Conservation (phyloP, 495 filamentous ascomycete genomes). For the Xylaria grammica region DNA sequence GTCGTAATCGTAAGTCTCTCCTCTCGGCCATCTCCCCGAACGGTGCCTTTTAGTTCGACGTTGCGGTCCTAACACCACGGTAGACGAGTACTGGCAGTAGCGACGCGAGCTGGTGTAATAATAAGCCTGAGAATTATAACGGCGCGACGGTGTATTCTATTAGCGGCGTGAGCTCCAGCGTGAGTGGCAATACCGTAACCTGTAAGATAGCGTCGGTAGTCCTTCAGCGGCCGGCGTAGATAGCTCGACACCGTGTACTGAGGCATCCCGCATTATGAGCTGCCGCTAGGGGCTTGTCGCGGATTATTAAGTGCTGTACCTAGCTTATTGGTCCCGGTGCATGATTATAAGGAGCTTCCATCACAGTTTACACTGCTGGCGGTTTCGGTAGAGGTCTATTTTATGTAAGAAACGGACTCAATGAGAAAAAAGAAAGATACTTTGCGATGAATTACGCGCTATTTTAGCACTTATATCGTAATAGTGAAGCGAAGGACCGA, state of each 20-base stretch:
- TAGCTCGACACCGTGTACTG: too few relatives aligned
- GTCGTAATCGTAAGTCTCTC: conserved; percentile 43
- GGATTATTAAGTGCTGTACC: too few relatives aligned
- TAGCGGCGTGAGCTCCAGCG: conserved; percentile 33
- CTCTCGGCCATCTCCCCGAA: neutral
- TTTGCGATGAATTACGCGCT: too few relatives aligned
- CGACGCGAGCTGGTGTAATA: conserved; percentile 40
- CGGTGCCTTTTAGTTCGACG: neutral
- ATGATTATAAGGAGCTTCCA: too few relatives aligned
- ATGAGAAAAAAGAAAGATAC: too few relatives aligned
- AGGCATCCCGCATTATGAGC: neutral
- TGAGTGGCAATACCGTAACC: conserved; percentile 40
- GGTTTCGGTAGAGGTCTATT: too few relatives aligned
- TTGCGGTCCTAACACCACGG: conserved; percentile 12
- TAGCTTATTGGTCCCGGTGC: too few relatives aligned
- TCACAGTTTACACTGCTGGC: too few relatives aligned
- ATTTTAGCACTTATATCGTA: too few relatives aligned
- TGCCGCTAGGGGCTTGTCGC: too few relatives aligned
- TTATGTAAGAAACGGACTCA: too few relatives aligned
- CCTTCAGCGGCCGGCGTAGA: conserved; percentile 33
- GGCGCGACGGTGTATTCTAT: conserved; percentile 40
- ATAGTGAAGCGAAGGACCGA: too few relatives aligned
- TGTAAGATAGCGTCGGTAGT: conserved; percentile 42
- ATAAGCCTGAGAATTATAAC: conserved; percentile 44
- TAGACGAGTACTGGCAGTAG: conserved; percentile 32